Evolutionary conservation across 768 basidiomycete species (phyloP), one percentile per base, ranked within the genome.

Genomic region (Suillus spraguei): DNA sequence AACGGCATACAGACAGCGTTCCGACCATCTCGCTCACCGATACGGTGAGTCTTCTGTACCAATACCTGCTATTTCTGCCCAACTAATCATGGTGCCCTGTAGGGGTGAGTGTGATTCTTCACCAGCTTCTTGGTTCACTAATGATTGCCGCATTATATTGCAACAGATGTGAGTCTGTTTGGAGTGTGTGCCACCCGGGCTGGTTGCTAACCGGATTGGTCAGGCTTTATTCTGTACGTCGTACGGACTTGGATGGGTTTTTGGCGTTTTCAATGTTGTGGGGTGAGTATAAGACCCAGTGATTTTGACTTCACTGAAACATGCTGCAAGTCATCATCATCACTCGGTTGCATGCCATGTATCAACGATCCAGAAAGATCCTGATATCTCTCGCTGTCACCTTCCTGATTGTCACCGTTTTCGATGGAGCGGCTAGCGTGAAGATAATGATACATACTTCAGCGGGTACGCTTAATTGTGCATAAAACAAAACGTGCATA

Each of bases 381-480:
- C 20, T n/a, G 42, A n/a, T n/a, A 44, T 44, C 4, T 20, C 42
- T 44, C 20, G 4, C n/a, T 10, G 42, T 44, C 20, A 10, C 20
- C 20, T 44, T 44, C 42, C 42, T 44, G 42, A 20, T 20, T 44
- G 4, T 9, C 20, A 20, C 4, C 8, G 4, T 4, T n/a, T 44
- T 44, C 9, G 4, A n/a, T 1, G 42, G 9, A 20, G 42, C n/a
- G 20, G 20, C 1, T 4, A 0, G 0, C 1, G 17, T 42, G 0
- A 8, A 4, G 42, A 1, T 0, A 42, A 20, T 1, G 8, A 42
- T 20, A 17, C 20, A 42, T 42, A 20, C 42, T 42, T 42, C 42
- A 42, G 17, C 17, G 8, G 42, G 42, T 42, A 20, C 3, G 17
- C 17, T 9, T 20, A 20, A 41, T 41, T 17, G 1, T 17, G 16